Percentiles rank a stretch among this genome's conserved stretches.
Conservation (phyloP, 192 early-diverging fungal genomes). For the Oehlia diaphana region DNA sequence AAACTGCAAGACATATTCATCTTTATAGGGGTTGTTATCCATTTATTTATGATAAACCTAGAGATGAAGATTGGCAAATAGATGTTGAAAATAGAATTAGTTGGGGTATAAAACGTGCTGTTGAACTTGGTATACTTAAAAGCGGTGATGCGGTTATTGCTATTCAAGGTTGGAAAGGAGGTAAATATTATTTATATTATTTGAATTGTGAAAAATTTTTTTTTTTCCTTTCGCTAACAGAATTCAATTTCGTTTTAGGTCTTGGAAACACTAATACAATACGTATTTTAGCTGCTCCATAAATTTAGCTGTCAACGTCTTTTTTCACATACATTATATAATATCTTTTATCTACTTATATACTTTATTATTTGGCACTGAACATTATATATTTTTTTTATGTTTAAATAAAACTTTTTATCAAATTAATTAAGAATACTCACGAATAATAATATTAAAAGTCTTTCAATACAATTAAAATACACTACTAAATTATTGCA, state of each 20-base stretch:
- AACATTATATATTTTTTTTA: too few relatives aligned
- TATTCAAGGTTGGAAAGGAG: conserved; percentile 84
- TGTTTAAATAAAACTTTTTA: too few relatives aligned
- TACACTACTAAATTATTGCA: too few relatives aligned
- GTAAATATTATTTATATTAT: conserved; percentile 28
- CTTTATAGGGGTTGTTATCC: conserved; percentile 81
- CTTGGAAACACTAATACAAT: conserved; percentile 84
- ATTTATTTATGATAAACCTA: conserved; percentile 63
- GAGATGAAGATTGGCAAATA: conserved; percentile 68
- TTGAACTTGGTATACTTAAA: conserved; percentile 64
- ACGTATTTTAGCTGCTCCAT: conserved; percentile 62
- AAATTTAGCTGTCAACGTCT: background rate
- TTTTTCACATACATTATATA: too few relatives aligned
- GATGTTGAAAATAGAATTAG: conserved; percentile 78
- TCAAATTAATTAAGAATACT: too few relatives aligned
- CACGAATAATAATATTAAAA: too few relatives aligned
- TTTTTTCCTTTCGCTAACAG: background rate
- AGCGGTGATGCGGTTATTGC: conserved; percentile 72
- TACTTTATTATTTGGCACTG: too few relatives aligned
- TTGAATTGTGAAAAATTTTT: background rate
- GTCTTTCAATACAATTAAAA: too few relatives aligned
- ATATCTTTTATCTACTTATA: too few relatives aligned
- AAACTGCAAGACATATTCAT: conserved; percentile 73
- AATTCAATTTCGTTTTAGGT: conserved; percentile 1
- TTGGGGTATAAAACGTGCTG: conserved; percentile 76